Base-by-base conservation (phyloP, 2,329 filamentous ascomycete genomes). In the Clarireedia hainanense region DNA sequence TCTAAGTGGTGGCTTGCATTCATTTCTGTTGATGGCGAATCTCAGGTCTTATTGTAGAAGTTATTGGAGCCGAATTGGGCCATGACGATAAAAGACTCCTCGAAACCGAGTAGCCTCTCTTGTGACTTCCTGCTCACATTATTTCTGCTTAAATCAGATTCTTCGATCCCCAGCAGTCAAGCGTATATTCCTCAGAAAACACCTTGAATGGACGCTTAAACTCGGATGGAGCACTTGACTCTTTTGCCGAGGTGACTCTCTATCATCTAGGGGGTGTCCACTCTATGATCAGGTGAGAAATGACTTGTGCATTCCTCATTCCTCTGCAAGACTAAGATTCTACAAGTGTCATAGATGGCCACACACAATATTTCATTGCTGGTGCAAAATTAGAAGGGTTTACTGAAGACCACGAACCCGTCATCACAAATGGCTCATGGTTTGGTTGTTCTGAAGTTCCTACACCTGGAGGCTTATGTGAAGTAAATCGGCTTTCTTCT, bases 221-320 rank as follows among this genome's bases (percentile, higher is more conserved):
- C 40, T 57, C 61, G 47, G 66, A 68, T 57, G 64, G 64, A 5
- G 65, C 63, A 72, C 55, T 71, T 68, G n/a, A 69, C 56, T 27
- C 67, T 63, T 62, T 70, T 60, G 10, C 70, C 73, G 70, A 81
- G 75, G 66, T 78, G 69, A 60, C 75, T 75, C 48, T 79, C 73
- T 17, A 81, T 80, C 14, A 65, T 26, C 53, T 67, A 12, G 57
- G 59, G 6, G 66, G 58, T 10, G 55, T 57, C 26, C 65, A 66
- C 57, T 63, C 61, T 26, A 64, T 67, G 65, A 62, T 68, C 5
- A 65, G 63, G 65, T 66, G 55, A 30, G 60, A n/a, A 6, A 27
- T 12, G 15, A 6, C 20, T 17, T 39, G 6, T 54, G 24, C 3
- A 2, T 15, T 26, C 7, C 3, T 43, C n/a, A 2, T 15, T 40